Evolutionary conservation across 208 protist genomes (phyloP).

Genomic region (Wallacemonas sp.): DNA sequence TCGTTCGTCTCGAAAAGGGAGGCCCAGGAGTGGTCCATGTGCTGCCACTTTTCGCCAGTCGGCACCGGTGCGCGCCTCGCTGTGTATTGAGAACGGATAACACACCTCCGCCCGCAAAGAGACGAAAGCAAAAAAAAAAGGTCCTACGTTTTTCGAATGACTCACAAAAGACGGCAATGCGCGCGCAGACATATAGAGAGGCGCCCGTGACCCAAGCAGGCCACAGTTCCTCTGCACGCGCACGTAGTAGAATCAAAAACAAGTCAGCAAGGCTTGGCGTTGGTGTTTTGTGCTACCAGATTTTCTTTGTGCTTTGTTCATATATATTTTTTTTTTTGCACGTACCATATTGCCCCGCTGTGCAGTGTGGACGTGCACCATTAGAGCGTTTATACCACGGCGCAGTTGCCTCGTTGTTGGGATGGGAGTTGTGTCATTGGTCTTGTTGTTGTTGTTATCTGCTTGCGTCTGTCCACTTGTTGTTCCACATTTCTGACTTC

Average conservation of each 20-base stretch:
- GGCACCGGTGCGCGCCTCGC: slow-evolving; percentile 54
- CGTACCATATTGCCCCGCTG: not conserved
- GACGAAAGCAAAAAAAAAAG: not conserved
- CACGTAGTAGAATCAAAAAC: no score
- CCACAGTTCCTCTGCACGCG: no score
- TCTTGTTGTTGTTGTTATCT: no score
- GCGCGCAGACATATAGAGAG: no score
- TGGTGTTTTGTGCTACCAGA: slow-evolving; percentile 16
- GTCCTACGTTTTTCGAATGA: slow-evolving; percentile 17
- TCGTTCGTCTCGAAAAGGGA: slow-evolving; percentile 64
- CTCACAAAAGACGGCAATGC: no score
- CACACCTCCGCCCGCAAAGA: slow-evolving; percentile 1
- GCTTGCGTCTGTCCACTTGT: not conserved
- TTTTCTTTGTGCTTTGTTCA: slow-evolving; percentile 10
- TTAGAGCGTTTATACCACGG: no score
- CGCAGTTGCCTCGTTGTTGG: no score
- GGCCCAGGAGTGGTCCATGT: slow-evolving; percentile 79
- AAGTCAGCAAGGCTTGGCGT: no score
- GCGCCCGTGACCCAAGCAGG: no score
- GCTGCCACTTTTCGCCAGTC: slow-evolving; percentile 81
- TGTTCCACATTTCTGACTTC: no score
- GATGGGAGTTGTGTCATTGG: no score
- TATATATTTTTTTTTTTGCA: slow-evolving; percentile 8
- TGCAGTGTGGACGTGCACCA: no score
- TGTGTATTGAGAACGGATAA: slow-evolving; percentile 49